Base-by-base conservation (phyloP, 176 grass and related monocot species). In the Bothriochloa decipiens region DNA sequence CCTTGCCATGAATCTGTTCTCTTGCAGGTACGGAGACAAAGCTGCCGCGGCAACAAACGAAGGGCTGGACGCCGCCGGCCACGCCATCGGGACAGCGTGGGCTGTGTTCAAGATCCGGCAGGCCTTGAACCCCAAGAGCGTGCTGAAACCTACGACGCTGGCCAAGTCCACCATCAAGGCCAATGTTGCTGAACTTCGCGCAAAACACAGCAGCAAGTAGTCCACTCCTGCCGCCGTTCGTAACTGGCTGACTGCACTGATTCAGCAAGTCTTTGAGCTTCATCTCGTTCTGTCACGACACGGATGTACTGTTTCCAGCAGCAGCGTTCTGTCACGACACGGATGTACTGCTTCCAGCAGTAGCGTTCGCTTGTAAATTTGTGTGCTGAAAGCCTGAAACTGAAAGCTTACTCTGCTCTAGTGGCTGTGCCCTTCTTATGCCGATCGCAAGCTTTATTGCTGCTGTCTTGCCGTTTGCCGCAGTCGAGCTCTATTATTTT, bases 21-120 rank as follows among this genome's bases (percentile, higher is more conserved):
- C 62, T 52, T 71, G 68, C 84, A 92, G 95, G 74, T 97, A 97
- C 7, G 95, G 95, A 22, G 94, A 97, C 39, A 87, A 97, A 84
- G 94, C 88, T 29, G 95, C 86, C 2, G 74, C 77, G 0, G 92
- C 90, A 0, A 90, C 92, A 15, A 92, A 79, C 33, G 89, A 94
- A 89, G 92, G 92, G 40, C 50, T 97, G 3, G 92, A 89, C 28
- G 95, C 90, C 0, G 90, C 92, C 2, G 95, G 95, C 7, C 95
- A 94, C 20, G 95, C 92, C 7, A 74, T 94, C 8, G 84, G 92
- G 8, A 84, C 90, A 0, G 92, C 92, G 0, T 97, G 95, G 92
- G 55, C 92, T 0, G 86, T 97, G 81, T 92, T 94, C 86, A 94
- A 94, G 91, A 91, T 97, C 65, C 82, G 92, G 82, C 88, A 92